These are phyloP conservation scores for Luvunga scandens DNA, from an alignment of 345 rosid species.

Conservation along the genomic window DNA sequence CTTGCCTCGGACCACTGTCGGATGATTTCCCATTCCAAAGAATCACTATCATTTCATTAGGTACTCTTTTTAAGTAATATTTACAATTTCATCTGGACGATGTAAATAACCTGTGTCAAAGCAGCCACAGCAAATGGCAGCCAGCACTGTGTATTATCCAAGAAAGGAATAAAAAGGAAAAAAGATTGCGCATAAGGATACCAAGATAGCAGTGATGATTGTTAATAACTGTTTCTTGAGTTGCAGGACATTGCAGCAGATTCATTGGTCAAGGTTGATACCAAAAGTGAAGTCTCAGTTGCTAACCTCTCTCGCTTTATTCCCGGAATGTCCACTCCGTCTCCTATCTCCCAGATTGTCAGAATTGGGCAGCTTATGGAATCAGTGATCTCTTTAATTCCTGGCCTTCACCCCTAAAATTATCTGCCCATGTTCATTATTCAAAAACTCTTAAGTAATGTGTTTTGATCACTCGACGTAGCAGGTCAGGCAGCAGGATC, in stretches of 20 bases:
- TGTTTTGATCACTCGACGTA: slow-evolving; percentile 70
- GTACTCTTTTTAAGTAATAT: slow-evolving; percentile 28
- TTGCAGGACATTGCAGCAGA: slow-evolving; percentile 57
- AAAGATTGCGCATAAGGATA: neutral
- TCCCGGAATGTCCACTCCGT: slow-evolving; percentile 45
- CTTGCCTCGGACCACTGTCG: slow-evolving; percentile 33
- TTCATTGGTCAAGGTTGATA: slow-evolving; percentile 62
- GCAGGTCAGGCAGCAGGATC: slow-evolving; percentile 91
- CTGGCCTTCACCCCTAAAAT: neutral
- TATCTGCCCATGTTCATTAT: neutral
- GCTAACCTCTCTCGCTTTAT: slow-evolving; percentile 47
- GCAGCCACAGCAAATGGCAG: neutral
- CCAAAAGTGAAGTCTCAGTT: slow-evolving; percentile 68
- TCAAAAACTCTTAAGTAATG: neutral
- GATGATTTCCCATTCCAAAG: slow-evolving; percentile 53
- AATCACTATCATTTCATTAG: slow-evolving; percentile 84
- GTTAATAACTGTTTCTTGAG: neutral
- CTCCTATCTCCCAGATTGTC: slow-evolving; percentile 69
- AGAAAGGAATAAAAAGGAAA: neutral
- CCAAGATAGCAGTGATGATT: neutral
- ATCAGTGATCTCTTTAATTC: slow-evolving; percentile 48
- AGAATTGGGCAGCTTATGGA: slow-evolving; percentile 91
- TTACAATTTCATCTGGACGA: neutral
- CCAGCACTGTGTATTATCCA: neutral
- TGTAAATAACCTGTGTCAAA: neutral